Conservation (phyloP, 2,329 filamentous ascomycete genomes). For the Ophiostoma sp. region DNA sequence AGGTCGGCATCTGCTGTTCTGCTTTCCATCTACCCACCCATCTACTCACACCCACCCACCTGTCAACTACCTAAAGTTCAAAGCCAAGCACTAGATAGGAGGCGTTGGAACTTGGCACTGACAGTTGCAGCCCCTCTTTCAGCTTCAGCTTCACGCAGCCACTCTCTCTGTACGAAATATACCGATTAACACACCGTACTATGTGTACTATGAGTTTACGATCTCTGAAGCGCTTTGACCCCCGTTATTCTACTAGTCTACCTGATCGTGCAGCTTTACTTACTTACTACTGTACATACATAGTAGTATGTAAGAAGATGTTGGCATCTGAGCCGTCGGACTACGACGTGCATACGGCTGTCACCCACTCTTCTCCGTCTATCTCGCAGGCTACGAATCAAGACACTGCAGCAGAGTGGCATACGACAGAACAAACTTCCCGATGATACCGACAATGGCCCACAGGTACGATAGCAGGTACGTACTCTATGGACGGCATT, state of each 20-base stretch:
- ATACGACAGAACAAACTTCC: not conserved
- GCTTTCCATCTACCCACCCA: too few species aligned
- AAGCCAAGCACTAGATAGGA: conserved; percentile 8
- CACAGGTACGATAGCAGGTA: too few species aligned
- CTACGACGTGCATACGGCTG: not conserved
- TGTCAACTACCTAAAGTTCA: not conserved
- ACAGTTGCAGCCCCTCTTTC: not conserved
- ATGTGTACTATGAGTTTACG: too few species aligned
- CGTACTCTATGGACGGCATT: not conserved
- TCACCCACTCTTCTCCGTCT: not conserved
- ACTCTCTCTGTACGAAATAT: too few species aligned
- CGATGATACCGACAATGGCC: conserved; percentile 5
- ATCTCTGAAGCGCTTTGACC: too few species aligned
- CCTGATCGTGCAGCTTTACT: not conserved
- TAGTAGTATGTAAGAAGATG: not conserved
- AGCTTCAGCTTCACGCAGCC: not conserved
- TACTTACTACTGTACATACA: too few species aligned
- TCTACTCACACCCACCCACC: not conserved
- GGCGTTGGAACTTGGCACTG: not conserved
- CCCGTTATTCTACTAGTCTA: not conserved
- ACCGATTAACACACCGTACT: too few species aligned
- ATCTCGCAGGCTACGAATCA: not conserved
- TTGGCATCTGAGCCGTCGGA: not conserved
- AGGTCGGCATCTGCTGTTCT: not conserved
- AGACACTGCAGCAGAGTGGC: not conserved